These are phyloP conservation scores for Sphagnum contortum DNA, from an alignment of 225 moss, liverwort and hornwort species.

Conservation along the genomic window DNA sequence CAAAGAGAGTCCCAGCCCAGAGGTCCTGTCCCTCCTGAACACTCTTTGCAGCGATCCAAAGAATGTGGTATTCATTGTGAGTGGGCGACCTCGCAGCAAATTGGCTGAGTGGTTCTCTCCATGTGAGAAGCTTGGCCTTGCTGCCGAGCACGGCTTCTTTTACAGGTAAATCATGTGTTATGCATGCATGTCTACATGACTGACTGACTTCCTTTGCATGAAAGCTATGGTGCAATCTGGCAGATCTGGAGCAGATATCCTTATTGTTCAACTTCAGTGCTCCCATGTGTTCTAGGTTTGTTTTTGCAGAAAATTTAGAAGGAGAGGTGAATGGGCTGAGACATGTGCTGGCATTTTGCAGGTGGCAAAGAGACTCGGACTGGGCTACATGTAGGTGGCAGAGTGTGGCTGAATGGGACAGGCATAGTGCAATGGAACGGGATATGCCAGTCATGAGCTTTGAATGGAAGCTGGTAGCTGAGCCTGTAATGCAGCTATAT, in stretches of 20 bases:
- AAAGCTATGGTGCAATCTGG: no score
- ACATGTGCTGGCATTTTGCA: conserved; percentile 4
- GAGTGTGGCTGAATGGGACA: no score
- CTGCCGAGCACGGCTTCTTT: conserved; percentile 55
- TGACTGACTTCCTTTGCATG: background rate
- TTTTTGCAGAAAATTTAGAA: no score
- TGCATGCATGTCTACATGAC: background rate
- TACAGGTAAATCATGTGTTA: conserved; percentile 24
- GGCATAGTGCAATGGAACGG: no score
- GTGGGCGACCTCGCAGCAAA: conserved; percentile 34
- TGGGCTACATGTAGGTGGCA: conserved; percentile 20
- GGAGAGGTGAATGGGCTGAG: no score
- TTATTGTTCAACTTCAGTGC: no score
- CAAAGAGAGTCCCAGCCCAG: conserved; percentile 36
- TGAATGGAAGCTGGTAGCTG: conserved; percentile 45
- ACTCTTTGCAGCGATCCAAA: conserved; percentile 42
- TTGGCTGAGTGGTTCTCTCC: conserved; percentile 36
- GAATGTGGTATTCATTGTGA: conserved; percentile 47
- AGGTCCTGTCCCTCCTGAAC: conserved; percentile 37
- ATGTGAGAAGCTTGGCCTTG: conserved; percentile 43
- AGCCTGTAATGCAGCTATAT: conserved; percentile 42
- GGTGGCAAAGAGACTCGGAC: conserved; percentile 36
- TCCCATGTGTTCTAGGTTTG: no score
- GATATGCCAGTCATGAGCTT: conserved; percentile 34
- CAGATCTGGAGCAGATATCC: no score